phyloP scores from a whole-genome alignment of 2,329 filamentous ascomycete genomes.

The Verticillium nubilum region DNA sequence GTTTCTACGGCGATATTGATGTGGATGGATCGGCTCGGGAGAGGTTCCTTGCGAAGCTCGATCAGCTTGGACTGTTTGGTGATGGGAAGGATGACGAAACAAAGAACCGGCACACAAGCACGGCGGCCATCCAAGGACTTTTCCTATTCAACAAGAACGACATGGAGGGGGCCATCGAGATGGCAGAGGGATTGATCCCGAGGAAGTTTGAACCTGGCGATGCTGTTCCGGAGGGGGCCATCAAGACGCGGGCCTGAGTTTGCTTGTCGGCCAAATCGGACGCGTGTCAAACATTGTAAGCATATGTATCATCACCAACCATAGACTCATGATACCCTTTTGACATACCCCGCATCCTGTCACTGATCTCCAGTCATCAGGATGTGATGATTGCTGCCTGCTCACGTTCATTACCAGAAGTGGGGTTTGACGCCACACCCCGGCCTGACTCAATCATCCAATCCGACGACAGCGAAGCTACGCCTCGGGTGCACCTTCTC shows the following conservation, averaged over 20 bases:
- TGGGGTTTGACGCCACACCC: background rate
- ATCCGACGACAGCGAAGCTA: background rate
- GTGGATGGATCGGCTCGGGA: conserved; percentile 53
- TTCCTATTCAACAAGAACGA: conserved; percentile 95
- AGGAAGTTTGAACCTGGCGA: conserved; percentile 46
- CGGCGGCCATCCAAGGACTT: conserved; percentile 86
- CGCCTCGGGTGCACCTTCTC: background rate
- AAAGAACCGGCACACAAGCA: conserved; percentile 60
- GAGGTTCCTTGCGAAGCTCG: conserved; percentile 66
- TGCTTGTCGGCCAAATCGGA: background rate
- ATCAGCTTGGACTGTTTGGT: conserved; percentile 65
- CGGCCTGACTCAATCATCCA: background rate
- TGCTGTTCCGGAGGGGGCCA: conserved; percentile 27
- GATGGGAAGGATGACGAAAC: conserved; percentile 42
- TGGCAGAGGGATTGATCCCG: conserved; percentile 64
- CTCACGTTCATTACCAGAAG: background rate
- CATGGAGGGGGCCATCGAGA: conserved; percentile 77
- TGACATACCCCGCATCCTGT: background rate
- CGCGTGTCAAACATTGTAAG: conserved; percentile 1
- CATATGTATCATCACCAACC: conserved; percentile 1
- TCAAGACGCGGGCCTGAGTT: conserved; percentile 32
- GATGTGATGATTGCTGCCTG: background rate
- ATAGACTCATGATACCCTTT: background rate
- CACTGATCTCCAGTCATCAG: background rate
- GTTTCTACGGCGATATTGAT: conserved; percentile 88